These are phyloP conservation scores for Periconia macrospinosa DNA, from an alignment of 2,329 filamentous ascomycete species.

Conservation along the genomic window DNA sequence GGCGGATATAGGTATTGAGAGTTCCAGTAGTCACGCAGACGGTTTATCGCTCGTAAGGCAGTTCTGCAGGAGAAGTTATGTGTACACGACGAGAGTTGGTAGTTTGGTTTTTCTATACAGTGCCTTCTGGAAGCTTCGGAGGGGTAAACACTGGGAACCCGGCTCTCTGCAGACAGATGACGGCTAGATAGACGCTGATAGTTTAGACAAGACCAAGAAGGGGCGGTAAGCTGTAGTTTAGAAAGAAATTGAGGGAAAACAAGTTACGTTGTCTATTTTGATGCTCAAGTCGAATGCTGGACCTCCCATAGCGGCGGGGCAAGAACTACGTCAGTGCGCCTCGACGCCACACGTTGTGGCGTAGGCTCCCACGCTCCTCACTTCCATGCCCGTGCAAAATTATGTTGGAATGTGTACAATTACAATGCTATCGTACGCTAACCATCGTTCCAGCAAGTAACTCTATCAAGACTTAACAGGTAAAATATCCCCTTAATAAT, in stretches of 20 bases:
- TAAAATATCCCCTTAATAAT: background rate
- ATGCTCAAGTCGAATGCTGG: background rate
- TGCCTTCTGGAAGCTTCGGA: constrained; percentile 10
- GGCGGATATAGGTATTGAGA: background rate
- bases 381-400: background rate
- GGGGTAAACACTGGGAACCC: background rate
- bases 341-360: background rate
- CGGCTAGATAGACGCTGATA: background rate
- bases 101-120: background rate
- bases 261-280: background rate
- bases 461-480: background rate
- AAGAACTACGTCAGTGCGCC: background rate
- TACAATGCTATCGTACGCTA: background rate
- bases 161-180: background rate
- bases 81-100: background rate
- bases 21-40: no score
- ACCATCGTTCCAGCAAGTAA: background rate
- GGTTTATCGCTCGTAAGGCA: no score
- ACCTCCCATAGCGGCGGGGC: background rate
- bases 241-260: background rate
- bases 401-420: background rate
- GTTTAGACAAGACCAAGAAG: no score
- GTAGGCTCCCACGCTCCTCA: background rate
- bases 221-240: no score
- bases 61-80: no score